A percentile compares a stretch with the other conserved stretches of the same genome.
Evolutionary conservation across 345 rosid genomes (phyloP).

Genomic region (Arabidopsis suecica): DNA sequence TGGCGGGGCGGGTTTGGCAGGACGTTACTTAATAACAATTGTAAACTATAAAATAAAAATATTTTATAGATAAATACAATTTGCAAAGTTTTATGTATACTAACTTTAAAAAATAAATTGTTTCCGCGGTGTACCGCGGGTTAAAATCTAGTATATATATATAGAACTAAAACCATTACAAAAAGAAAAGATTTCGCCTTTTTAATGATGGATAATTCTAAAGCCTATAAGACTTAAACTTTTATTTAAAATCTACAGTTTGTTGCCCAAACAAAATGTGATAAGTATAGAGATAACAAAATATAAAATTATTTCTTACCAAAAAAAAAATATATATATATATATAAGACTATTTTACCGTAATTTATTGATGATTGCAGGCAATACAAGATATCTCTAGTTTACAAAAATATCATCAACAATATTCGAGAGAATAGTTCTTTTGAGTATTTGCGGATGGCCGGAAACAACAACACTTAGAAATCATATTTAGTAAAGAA

Average conservation of each 20-base stretch:
- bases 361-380: neutral
- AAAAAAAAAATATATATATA: too few relatives aligned
- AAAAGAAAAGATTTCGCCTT: neutral
- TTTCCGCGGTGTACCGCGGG: too few relatives aligned
- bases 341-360: neutral
- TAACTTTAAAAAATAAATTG: too few relatives aligned
- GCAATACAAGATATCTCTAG: neutral
- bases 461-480: neutral
- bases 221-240: neutral
- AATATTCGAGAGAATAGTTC: neutral
- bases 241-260: neutral
- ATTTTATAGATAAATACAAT: too few relatives aligned
- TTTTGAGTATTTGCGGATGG: neutral
- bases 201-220: neutral
- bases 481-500: neutral
- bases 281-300: neutral
- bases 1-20: too few relatives aligned
- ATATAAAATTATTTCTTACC: neutral
- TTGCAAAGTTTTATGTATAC: too few relatives aligned
- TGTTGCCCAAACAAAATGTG: neutral
- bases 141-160: neutral
- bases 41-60: too few relatives aligned
- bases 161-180: neutral
- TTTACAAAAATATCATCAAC: neutral
- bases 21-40: too few relatives aligned